Evolutionary conservation across 768 basidiomycete genomes (phyloP), one percentile per base, ranked within the genome.

Genomic region (Auricularia heimuer): DNA sequence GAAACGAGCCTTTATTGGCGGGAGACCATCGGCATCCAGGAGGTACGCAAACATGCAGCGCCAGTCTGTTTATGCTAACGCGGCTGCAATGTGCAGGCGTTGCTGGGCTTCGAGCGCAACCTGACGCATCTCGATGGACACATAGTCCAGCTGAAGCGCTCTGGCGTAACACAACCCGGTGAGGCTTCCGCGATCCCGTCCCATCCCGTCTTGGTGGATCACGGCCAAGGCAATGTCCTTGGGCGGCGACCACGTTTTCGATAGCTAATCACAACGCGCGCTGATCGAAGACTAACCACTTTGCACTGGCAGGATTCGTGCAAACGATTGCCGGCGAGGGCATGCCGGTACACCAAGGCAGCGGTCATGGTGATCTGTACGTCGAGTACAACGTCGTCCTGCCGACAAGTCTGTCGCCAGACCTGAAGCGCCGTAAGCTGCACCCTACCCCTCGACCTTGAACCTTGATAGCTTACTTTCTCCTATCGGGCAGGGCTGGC

Each of bases 21-120:
- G 71, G 92, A 98, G 74, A 88, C 88, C 2, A 89, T 99, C 68
- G 87, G 92, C 0, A 77, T 97, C 44, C 92, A 94, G 67, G 95
- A 99, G 85, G 95, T 56, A 14, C 14, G 58, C 34, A n/a, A 66
- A 64, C 24, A 6, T 33, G 33, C 18, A 11, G 34, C 1, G 29
- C n/a, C 16, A 11, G 12, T 60, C 69, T 61, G 63, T 42, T 63
- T 24, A 60, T 64, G 18, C 3, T 54, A 16, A 33, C 58, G 18
- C 29, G 29, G 29, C 29, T 29, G 29, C 29, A 29, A 29, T 29
- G 65, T 44, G 45, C 39, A 98, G 95, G 95, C 96, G 14, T 77
- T 98, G n/a, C 81, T 99, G 33, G 97, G 97, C n/a, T 98, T 99
- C 77, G 83, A 93, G 72, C 86, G 87, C 47, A 94, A 94, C 71